A percentile compares a stretch with the other conserved stretches of the same genome.
Conservation (phyloP, 2,329 filamentous ascomycete genomes). For the Stemphylium vesicarium region DNA sequence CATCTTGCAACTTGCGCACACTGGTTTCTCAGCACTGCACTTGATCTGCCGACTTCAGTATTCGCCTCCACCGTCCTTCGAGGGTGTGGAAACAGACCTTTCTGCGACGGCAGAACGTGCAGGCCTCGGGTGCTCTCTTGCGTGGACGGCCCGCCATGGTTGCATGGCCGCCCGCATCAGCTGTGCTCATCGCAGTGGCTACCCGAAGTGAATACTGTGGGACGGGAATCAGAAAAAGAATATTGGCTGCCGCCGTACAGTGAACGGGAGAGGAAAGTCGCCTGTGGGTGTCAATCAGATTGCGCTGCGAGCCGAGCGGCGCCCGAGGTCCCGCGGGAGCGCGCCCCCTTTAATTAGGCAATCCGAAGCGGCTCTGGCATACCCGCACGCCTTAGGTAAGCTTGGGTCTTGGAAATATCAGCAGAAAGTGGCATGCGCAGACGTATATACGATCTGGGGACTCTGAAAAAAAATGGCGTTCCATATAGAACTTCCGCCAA, state of each 20-base stretch:
- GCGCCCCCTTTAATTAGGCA: neutral
- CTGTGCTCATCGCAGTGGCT: neutral
- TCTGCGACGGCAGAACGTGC: slow-evolving; percentile 48
- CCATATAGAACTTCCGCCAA: neutral
- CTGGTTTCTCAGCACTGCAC: slow-evolving; percentile 55
- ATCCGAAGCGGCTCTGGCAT: neutral
- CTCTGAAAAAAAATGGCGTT: neutral
- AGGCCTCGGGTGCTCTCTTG: slow-evolving; percentile 42
- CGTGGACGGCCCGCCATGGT: slow-evolving; percentile 18
- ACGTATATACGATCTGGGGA: slow-evolving; percentile 1
- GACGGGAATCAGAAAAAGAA: neutral
- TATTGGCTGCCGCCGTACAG: neutral
- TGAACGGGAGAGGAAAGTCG: neutral
- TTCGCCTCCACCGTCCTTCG: neutral
- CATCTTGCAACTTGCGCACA: slow-evolving; percentile 55
- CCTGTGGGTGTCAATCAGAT: neutral
- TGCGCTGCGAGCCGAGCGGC: neutral
- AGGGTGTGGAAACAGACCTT: slow-evolving; percentile 37
- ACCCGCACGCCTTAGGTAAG: too few species aligned
- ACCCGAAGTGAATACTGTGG: neutral
- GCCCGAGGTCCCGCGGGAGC: neutral
- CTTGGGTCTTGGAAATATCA: neutral
- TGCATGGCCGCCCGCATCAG: slow-evolving; percentile 6
- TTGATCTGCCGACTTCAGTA: slow-evolving; percentile 51
- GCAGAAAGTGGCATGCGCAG: neutral